Base-by-base conservation (phyloP, 2,329 filamentous ascomycete species). In the Fusarium anguioides region DNA sequence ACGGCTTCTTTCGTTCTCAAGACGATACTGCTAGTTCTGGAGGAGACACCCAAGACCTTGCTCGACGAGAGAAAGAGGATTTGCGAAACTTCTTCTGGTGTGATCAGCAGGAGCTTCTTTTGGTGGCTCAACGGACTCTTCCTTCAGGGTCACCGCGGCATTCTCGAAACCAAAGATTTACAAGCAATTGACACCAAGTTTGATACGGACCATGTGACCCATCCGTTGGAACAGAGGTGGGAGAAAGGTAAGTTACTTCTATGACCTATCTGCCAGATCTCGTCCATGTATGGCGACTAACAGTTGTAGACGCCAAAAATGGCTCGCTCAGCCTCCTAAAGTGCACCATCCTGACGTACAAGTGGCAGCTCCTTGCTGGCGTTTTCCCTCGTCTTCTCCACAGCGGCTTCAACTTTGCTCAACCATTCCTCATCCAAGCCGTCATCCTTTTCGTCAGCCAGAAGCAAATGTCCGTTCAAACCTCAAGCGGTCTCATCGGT, bases 361-460 rank as follows among this genome's bases (percentile, higher is more conserved):
- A 71, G 21, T 69, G 70, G 69, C 72, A 76, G 5, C 68, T 80
- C 8, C 21, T 75, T 3, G 70, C 74, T 2, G 75, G 73, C 0
- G 70, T 82, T 6, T 37, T 78, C 6, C 79, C 81, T 4, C 76
- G 81, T 0, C 65, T 82, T 4, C 72, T 75, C 11, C 75, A 76
- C 23, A 76, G 75, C 2, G 81, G 73, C 6, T 82, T 84, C 65
- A 78, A 70, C 8, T 82, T 83, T 50, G 75, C 79, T 7, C 82
- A 84, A 35, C 81, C 82, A 0, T 71, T 84, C 23, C 78, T 84
- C 23, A 78, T 83, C 64, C 73, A 76, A 26, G 70, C 75, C 3
- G 68, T 77, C 2, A 73, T 81, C 23, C 46, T 58, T 8, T 76
- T 75, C n/a, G 74, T 79, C 4, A 66, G 73, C 17, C 68, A 66